Evolutionary conservation across 78 protist species (phyloP).

Genomic region (Cavenderia fasciculata): DNA sequence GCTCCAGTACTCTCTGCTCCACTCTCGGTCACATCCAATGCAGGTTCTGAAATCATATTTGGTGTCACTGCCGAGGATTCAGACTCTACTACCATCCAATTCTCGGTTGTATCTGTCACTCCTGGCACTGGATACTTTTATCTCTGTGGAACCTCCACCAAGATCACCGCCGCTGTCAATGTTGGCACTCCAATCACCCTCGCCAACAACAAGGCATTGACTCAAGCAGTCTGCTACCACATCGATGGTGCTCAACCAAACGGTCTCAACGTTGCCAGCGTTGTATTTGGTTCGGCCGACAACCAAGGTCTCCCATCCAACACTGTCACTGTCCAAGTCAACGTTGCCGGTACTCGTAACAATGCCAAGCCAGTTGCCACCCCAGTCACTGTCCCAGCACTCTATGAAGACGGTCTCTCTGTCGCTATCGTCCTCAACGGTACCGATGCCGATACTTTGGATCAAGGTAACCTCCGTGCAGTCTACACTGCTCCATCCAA

Average conservation of each 20-base stretch:
- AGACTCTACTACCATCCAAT: neutral
- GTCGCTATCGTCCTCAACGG: neutral
- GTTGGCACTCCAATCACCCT: neutral
- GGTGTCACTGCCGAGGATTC: neutral
- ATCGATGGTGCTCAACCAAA: neutral
- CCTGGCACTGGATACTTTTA: neutral
- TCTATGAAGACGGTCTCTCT: constrained; percentile 4
- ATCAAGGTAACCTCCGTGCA: neutral
- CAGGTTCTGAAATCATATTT: neutral
- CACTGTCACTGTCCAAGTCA: neutral
- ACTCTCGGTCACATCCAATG: neutral
- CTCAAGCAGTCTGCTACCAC: neutral
- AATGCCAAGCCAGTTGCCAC: neutral
- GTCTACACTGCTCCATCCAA: neutral
- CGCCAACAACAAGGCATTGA: neutral
- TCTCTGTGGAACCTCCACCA: neutral
- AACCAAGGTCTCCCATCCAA: neutral
- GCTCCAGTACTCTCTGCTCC: neutral
- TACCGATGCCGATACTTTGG: neutral
- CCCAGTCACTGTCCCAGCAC: neutral
- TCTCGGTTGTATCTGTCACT: neutral
- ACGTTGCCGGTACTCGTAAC: neutral
- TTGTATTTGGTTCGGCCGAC: neutral
- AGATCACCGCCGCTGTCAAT: neutral
- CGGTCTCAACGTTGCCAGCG: neutral